Conservation (phyloP, 2,329 filamentous ascomycete genomes). For the Didymella pinodella region DNA sequence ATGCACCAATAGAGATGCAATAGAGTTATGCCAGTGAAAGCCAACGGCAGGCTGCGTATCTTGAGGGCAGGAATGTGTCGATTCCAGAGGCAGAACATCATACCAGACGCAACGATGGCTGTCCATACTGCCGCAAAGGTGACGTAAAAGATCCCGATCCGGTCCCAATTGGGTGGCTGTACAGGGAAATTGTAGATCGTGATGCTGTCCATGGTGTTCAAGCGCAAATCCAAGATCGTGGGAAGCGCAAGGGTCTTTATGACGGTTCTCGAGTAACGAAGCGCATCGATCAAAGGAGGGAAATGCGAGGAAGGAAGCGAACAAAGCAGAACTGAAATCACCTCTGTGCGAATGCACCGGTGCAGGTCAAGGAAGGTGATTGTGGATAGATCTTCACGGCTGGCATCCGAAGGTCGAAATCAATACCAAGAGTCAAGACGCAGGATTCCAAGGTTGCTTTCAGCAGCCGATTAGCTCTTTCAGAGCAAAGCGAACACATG, state of each 20-base stretch:
- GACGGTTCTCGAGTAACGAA: not conserved
- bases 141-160: conserved; percentile 27
- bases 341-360: conserved; percentile 2
- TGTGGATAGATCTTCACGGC: not conserved
- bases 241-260: not conserved
- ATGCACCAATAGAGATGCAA: conserved; percentile 33
- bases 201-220: conserved; percentile 16
- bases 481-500: conserved; percentile 4
- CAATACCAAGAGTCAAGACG: conserved; percentile 2
- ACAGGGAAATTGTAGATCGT: conserved; percentile 29
- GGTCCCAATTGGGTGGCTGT: conserved; percentile 24
- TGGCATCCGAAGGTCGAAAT: not conserved
- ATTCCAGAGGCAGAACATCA: conserved; percentile 29
- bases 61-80: conserved; percentile 25
- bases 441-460: not conserved
- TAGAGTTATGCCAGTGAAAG: conserved; percentile 24
- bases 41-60: conserved; percentile 25
- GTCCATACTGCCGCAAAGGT: conserved; percentile 28
- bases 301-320: not conserved
- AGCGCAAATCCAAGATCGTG: not conserved
- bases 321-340: not conserved
- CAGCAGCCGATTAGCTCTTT: not conserved
- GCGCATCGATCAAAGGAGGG: not conserved
- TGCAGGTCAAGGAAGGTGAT: not conserved
- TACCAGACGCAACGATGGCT: conserved; percentile 22